A percentile compares a stretch with the other conserved stretches of the same genome.
Evolutionary conservation across 306 rosid species (phyloP).

Genomic region (Cicer yamashitae): DNA sequence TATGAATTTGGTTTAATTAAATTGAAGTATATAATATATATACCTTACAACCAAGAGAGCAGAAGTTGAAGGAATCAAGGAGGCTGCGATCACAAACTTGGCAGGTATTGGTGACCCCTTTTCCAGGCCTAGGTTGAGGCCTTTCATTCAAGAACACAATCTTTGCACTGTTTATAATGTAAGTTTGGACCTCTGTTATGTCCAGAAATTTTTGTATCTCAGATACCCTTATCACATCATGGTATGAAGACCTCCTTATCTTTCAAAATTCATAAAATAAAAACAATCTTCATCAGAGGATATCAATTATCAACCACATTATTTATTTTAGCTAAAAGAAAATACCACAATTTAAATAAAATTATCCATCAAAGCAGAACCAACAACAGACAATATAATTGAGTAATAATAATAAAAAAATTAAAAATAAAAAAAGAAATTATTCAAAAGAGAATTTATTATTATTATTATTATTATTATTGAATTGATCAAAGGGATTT

Average conservation of each 20-base stretch:
- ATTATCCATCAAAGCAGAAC: slow-evolving; percentile 32
- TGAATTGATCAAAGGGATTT: slow-evolving; percentile 40
- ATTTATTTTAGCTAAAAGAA: slow-evolving; percentile 26
- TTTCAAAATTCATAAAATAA: slow-evolving; percentile 35
- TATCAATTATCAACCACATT: slow-evolving; percentile 38
- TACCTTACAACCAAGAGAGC: slow-evolving; percentile 85
- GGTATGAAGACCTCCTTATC: slow-evolving; percentile 84
- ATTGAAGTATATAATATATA: background rate
- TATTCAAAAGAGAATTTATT: slow-evolving; percentile 17
- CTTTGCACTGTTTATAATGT: slow-evolving; percentile 74
- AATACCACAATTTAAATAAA: background rate
- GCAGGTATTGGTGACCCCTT: slow-evolving; percentile 73
- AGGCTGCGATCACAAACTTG: slow-evolving; percentile 74
- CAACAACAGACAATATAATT: slow-evolving; percentile 33
- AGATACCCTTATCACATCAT: slow-evolving; percentile 80
- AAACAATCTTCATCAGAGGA: slow-evolving; percentile 40
- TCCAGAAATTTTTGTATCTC: slow-evolving; percentile 80
- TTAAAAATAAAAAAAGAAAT: background rate
- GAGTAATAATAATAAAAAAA: background rate
- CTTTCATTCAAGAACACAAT: slow-evolving; percentile 79
- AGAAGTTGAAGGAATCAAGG: slow-evolving; percentile 75
- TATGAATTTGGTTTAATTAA: background rate
- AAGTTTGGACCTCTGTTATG: slow-evolving; percentile 73
- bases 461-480: background rate
- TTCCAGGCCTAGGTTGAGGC: slow-evolving; percentile 80